Conservation (phyloP, 257 asterid genomes). For the Anisodus tanguticus region DNA sequence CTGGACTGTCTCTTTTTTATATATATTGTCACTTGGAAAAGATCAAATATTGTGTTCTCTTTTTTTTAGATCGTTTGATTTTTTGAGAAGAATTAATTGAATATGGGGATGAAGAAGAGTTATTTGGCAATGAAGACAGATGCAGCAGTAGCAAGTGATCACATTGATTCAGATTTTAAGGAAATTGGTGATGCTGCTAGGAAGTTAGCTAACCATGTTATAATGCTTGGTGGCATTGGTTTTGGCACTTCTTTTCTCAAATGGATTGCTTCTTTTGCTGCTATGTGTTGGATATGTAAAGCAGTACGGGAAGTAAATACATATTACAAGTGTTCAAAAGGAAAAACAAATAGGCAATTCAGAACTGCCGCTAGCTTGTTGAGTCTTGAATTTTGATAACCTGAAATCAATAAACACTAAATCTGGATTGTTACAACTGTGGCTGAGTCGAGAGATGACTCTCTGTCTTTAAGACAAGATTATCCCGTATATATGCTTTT, state of each 20-base stretch:
- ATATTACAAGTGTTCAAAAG: no score
- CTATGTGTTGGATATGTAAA: conserved; percentile 48
- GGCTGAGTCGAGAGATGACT: no score
- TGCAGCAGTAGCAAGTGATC: conserved; percentile 45
- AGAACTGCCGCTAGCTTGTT: no score
- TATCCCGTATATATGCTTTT: no score
- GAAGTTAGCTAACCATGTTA: conserved; percentile 66
- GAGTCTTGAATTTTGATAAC: no score
- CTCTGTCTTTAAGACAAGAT: no score
- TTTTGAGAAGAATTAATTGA: conserved; percentile 11
- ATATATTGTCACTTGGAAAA: neutral
- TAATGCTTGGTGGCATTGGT: conserved; percentile 71
- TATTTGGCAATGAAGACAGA: conserved; percentile 76
- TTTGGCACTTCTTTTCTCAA: conserved; percentile 67
- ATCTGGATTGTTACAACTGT: no score
- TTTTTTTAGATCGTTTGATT: no score
- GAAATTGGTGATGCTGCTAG: conserved; percentile 62
- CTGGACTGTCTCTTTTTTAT: neutral
- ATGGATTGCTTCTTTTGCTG: conserved; percentile 82
- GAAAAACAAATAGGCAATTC: no score
- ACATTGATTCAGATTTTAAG: conserved; percentile 66
- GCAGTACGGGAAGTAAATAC: no score
- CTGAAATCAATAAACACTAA: no score
- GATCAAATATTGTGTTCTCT: neutral
- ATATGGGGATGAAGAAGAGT: conserved; percentile 39